Evolutionary conservation across 371 early-diverging fungal genomes (phyloP), one percentile per base, ranked within the genome.

Genomic region (Mortierella sp.): DNA sequence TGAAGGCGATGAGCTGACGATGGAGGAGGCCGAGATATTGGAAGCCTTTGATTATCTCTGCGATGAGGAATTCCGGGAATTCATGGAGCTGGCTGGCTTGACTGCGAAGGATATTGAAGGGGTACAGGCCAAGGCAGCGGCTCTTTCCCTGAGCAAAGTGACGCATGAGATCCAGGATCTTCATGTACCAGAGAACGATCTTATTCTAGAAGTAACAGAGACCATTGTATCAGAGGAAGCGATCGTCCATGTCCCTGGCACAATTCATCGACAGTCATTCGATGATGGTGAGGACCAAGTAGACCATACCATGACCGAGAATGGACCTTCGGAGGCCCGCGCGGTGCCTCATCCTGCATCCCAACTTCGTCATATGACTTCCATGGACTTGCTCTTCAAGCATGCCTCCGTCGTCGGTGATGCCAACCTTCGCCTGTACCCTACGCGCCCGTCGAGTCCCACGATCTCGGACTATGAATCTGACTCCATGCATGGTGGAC

Each of bases 401-500:
- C 62, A 73, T 32, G 75, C 75, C 28, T 62, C 68, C 5, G 56
- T 60, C 3, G 64, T 73, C 3, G 69, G 64, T 7, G 75, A 73
- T 56, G 68, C 68, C 56, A 68, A 73, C 49, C 26, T 73, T 49
- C 68, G 75, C 32, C 64, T 73, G n/a, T 73, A 73, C 32, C 75
- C 75, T 3, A 73, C 75, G 1, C 64, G 75, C n/a, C 75, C 75
- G 2, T 73, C 75, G 9, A 68, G 68, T 27, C 75, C 75, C 12
- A 65, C 66, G 14, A 63, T 73, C 37, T 73, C 75, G 2, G 75
- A 73, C 51, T 73, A 73, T 32, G 75, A 67, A 34, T 67, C 68
- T 0, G 68, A 73, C 30, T 55, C 63, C 3, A 63, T 62, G 58
- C 75, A 73, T 14, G 75, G 68, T 3, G 75, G 75, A 7, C 64